These are phyloP conservation scores for Eucalyptus tenuipes DNA, from an alignment of 345 rosid species.

Conservation along the genomic window DNA sequence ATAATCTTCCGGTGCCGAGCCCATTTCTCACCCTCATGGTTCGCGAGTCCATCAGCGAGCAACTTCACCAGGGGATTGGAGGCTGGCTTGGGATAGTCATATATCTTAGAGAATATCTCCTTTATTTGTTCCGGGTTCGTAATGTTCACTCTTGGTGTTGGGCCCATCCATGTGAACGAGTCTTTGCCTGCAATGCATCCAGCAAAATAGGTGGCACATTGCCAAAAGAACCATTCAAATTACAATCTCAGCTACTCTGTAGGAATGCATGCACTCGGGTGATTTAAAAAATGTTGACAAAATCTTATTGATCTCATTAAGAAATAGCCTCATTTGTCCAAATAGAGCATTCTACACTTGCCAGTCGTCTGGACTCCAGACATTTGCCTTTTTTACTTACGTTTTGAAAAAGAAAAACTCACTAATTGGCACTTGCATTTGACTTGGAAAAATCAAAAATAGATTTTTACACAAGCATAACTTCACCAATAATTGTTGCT, in stretches of 20 bases:
- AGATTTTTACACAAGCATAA: neutral
- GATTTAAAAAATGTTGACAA: neutral
- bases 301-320: neutral
- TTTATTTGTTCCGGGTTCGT: constrained; percentile 33
- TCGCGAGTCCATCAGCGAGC: constrained; percentile 16
- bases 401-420: neutral
- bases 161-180: constrained; percentile 40
- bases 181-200: constrained; percentile 17
- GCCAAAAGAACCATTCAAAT: neutral
- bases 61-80: constrained; percentile 16
- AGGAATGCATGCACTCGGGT: neutral
- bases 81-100: constrained; percentile 20
- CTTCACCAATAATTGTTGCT: neutral
- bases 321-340: neutral
- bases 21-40: constrained; percentile 47
- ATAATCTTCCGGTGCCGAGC: constrained; percentile 29
- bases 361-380: neutral
- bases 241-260: neutral
- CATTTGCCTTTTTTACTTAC: neutral
- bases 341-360: neutral
- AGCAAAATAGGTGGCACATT: neutral
- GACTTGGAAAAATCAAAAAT: neutral
- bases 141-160: constrained; percentile 24
- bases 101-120: constrained; percentile 22
- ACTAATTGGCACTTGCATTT: neutral